Base-by-base conservation (phyloP, 805 yeast species). In the Starmerella apicola region DNA sequence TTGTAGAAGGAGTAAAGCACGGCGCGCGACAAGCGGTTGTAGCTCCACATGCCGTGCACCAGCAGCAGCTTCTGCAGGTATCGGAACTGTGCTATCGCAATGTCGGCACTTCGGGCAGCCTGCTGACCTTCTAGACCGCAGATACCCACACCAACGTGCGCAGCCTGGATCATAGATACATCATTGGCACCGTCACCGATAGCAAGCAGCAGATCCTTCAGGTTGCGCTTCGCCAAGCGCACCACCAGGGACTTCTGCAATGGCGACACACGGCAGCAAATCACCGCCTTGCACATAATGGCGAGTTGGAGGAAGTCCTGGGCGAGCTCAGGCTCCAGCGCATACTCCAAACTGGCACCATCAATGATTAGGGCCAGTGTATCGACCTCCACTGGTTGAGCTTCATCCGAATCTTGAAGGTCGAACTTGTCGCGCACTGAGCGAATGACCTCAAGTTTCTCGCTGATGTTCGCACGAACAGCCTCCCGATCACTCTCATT, bases 171-270 rank as follows among this genome's bases (percentile, higher is more conserved):
- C 99, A 91, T 91, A 1, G 99, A 97, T 56, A 91, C 86, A 60
- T 91, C 99, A 57, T 91, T 91, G 2, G 99, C 99, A 48, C 99
- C 99, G 62, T 91, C 99, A 6, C 99, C 99, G 55, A 91, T 80
- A 1, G 98, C 97, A 44, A 91, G 65, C 32, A 93, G 60, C 2
- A 94, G 74, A 3, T 68, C 59, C 35, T 80, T 77, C 54, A 72
- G 70, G 62, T 83, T 79, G 36, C 82, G 66, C 57, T 91, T 91
- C 17, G 88, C 97, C 72, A 91, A 72, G 55, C 83, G 84, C 19
- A 91, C 98, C 15, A 91, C 98, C 39, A 91, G 64, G 0, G 99
- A 98, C 57, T 91, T 91, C 54, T 91, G 99, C 42, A 91, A 66
- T 0, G 99, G 99, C 1, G 97, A 88, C 1, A 91, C 99, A 57